phyloP scores from a whole-genome alignment of 2,329 filamentous ascomycete genomes.

The Fusarium secorum region DNA sequence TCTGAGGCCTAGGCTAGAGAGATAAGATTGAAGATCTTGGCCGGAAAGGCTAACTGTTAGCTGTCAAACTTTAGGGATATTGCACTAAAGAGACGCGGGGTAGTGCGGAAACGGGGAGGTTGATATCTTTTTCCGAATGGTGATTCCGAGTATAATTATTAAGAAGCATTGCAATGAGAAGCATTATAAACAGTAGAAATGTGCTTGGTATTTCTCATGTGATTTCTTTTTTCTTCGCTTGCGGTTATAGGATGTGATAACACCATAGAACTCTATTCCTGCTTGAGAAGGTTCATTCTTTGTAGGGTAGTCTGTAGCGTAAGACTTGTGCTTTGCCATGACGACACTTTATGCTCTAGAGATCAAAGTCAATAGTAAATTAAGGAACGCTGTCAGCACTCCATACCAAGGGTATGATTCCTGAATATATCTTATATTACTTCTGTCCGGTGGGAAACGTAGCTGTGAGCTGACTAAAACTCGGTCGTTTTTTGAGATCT shows the following conservation, averaged over 20 bases:
- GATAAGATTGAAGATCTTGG: background rate
- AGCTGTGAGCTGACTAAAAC: too few species aligned
- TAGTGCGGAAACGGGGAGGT: background rate
- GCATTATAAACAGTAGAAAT: rapidly evolving
- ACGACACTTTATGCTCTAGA: rapidly evolving
- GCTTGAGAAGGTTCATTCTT: rapidly evolving
- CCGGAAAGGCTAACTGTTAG: background rate
- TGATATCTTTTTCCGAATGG: rapidly evolving
- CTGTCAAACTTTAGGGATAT: rapidly evolving
- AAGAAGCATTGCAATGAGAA: rapidly evolving
- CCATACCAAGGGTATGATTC: rapidly evolving
- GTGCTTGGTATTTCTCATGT: rapidly evolving
- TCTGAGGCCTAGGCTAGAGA: background rate
- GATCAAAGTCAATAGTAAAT: rapidly evolving
- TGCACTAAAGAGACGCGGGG: background rate
- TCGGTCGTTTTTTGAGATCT: rapidly evolving
- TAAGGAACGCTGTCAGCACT: rapidly evolving
- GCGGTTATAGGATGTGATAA: rapidly evolving
- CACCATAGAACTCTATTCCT: rapidly evolving
- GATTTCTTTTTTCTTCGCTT: rapidly evolving
- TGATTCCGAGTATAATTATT: background rate
- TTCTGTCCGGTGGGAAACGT: rapidly evolving
- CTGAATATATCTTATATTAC: rapidly evolving
- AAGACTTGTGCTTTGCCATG: rapidly evolving
- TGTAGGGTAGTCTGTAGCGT: background rate